Base-by-base conservation (phyloP, 2,329 filamentous ascomycete genomes). In the Bretziella fagacearum region DNA sequence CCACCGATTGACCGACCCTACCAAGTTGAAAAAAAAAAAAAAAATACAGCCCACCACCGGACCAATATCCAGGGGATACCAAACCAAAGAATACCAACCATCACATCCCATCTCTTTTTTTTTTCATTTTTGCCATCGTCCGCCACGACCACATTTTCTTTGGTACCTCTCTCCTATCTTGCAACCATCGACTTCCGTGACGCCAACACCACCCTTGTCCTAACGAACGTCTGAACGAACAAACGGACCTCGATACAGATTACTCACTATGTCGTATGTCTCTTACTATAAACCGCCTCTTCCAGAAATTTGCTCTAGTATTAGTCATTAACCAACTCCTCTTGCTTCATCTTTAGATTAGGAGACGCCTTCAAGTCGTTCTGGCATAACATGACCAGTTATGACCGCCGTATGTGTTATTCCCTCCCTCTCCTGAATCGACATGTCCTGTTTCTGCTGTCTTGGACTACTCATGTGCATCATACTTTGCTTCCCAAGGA, bases 351-450 rank as follows among this genome's bases (percentile, higher is more conserved):
- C 29, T 40, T 26, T 55, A 80, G 80, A 58, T 63, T 89, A 59
- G 72, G 76, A 56, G 73, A 73, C 56, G 77, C 81, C 64, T 82
- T 91, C 65, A 82, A 82, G 65, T 83, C 82, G 52, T 89, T 98
- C 67, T 98, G 91, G 91, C 91, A 96, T 71, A 77, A 82, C 56
- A 91, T 80, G 74, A 80, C 76, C 63, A 80, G 75, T 56, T 69
- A 80, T 66, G 76, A 80, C 61, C 66, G 76, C 64, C 76, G 76
- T 80, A 65, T 59, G 75, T 66, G n/a, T n/a, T n/a, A n/a, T 37
- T 29, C 6, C 30, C n/a, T 20, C 27, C 13, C 13, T 15, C 20
- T 11, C 25, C 27, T 35, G 41, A 11, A 41, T 25, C 22, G 7
- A 26, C 26, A 18, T 29, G 13, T n/a, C 17, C 41, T 18, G 6